Base-by-base conservation (phyloP, 768 basidiomycete species). In the Phaeolepiota aurea region DNA sequence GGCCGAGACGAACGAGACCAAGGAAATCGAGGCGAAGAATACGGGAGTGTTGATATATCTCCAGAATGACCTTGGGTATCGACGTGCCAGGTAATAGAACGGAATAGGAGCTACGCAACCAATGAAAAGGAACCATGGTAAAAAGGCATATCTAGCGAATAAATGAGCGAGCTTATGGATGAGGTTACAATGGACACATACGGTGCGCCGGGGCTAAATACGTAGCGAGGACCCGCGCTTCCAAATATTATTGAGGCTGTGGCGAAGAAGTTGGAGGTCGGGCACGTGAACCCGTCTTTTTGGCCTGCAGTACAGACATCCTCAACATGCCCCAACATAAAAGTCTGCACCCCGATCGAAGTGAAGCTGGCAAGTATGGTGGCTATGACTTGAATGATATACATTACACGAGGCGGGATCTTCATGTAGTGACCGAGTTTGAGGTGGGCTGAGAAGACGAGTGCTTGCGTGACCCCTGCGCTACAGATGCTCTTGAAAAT, bases 361-460 rank as follows among this genome's bases (percentile, higher is more conserved):
- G 76, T 70, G 11, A 82, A 84, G 45, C 81, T 79, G 19, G 82
- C 80, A 30, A 88, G 58, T 32, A 82, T 47, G 0, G 82, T 71
- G 5, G 81, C 79, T 35, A 83, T 47, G 15, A 84, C 71, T 55
- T 87, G 85, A 15, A 65, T 69, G 53, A 57, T 68, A 64, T 90
- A 91, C 76, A 87, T 87, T 31, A n/a, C n/a, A n/a, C n/a, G n/a
- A 33, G 82, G 85, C 2, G 82, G 79, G 38, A 88, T 71, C 61
- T 83, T 84, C 77, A 77, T 81, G 54, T 79, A 78, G 51, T 83
- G 84, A 5, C 79, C 83, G 36, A 86, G 78, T 58, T 90, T 89
- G 55, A 88, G 78, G 61, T 88, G 82, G 5, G 72, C 65, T 1
- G 81, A 1, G 68, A 28, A 28, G 7, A n/a, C n/a, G 25, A 28